phyloP scores from a whole-genome alignment of 371 early-diverging fungal genomes.

The Ecytonucleospora hepatopenaei region DNA sequence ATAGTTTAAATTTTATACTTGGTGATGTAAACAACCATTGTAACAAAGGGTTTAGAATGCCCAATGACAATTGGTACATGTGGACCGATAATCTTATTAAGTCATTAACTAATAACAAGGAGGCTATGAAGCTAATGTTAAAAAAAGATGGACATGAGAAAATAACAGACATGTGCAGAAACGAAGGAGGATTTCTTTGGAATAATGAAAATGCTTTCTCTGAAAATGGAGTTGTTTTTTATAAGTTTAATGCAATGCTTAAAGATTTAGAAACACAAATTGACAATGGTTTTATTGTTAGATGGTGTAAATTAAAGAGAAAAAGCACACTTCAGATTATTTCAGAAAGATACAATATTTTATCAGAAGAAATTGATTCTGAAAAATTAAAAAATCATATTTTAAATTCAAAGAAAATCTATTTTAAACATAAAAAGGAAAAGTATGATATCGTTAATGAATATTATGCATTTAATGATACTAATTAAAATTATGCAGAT shows the following conservation, averaged over 20 bases:
- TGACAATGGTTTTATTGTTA: background rate
- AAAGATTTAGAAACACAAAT: background rate
- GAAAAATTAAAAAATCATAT: background rate
- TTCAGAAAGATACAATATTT: background rate
- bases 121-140: background rate
- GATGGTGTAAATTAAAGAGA: background rate
- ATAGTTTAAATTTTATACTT: background rate
- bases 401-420: background rate
- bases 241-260: background rate
- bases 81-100: background rate
- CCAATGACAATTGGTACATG: background rate
- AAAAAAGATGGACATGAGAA: background rate
- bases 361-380: background rate
- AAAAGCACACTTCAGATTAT: background rate
- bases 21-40: background rate
- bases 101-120: background rate
- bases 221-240: too few relatives aligned
- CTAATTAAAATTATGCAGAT: too few relatives aligned
- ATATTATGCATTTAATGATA: too few relatives aligned
- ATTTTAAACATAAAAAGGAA: background rate
- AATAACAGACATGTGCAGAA: background rate
- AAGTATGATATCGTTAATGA: background rate
- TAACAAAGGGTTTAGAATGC: background rate
- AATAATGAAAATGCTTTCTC: background rate
- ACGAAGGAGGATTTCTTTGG: background rate